Evolutionary conservation across 441 rosid species (phyloP).

Genomic region (Viola pubescens): DNA sequence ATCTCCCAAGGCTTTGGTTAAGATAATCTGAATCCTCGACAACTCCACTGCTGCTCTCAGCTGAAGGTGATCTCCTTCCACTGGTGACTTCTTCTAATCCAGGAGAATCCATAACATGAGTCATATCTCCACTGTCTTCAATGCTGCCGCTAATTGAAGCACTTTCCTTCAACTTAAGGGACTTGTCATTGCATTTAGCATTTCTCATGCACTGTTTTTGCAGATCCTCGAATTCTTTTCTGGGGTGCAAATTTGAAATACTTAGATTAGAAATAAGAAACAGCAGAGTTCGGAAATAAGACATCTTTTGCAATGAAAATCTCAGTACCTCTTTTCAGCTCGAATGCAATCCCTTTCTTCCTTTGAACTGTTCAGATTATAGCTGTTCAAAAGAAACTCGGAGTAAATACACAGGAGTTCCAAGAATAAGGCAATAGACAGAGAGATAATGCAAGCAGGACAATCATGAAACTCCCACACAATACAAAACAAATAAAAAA

Average conservation of each 20-base stretch:
- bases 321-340: conserved; percentile 50
- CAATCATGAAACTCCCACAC: neutral
- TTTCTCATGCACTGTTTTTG: conserved; percentile 48
- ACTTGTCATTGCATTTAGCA: conserved; percentile 30
- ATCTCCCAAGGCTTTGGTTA: conserved; percentile 18
- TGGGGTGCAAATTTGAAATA: conserved; percentile 24
- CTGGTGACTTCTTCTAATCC: conserved; percentile 43
- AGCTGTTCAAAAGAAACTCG: conserved; percentile 35
- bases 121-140: conserved; percentile 29
- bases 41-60: conserved; percentile 24
- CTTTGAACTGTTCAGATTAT: conserved; percentile 54
- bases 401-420: neutral
- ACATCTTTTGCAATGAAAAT: neutral
- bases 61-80: conserved; percentile 34
- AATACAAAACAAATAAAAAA: neutral
- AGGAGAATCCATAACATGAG: conserved; percentile 39
- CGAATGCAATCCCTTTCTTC: conserved; percentile 51
- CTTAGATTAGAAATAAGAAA: conserved; percentile 1
- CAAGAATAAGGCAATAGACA: neutral
- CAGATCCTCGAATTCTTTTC: conserved; percentile 61
- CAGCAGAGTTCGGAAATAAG: neutral
- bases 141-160: conserved; percentile 24
- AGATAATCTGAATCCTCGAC: conserved; percentile 23
- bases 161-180: conserved; percentile 28
- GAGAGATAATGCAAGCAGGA: neutral